A percentile compares a stretch with the other conserved stretches of the same genome.
These are phyloP conservation scores for Torulaspora pretoriensis DNA, from an alignment of 1,139 yeast genomes.

Conservation along the genomic window DNA sequence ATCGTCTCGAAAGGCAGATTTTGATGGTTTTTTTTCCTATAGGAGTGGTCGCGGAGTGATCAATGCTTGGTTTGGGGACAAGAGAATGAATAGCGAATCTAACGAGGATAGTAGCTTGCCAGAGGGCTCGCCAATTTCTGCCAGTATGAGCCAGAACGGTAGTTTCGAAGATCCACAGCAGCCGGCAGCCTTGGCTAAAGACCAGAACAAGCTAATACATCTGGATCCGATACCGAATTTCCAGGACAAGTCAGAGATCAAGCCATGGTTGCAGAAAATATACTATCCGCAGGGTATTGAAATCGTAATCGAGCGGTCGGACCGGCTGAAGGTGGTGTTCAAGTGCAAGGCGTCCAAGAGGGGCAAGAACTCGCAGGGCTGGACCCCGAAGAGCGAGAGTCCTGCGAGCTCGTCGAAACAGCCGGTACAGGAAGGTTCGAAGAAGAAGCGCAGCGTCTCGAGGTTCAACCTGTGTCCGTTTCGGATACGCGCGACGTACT, in stretches of 20 bases:
- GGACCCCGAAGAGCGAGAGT: not conserved
- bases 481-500: slow-evolving; percentile 63
- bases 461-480: slow-evolving; percentile 55
- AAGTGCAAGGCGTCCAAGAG: slow-evolving; percentile 51
- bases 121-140: slow-evolving; percentile 3
- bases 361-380: slow-evolving; percentile 25
- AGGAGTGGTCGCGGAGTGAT: slow-evolving; percentile 1
- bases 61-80: slow-evolving; percentile 1
- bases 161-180: not conserved
- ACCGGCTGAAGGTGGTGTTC: slow-evolving; percentile 62
- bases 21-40: not conserved
- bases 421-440: slow-evolving; percentile 8
- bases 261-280: slow-evolving; percentile 61
- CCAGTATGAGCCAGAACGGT: not conserved
- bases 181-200: slow-evolving; percentile 15
- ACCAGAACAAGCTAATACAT: slow-evolving; percentile 36
- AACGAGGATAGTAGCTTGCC: slow-evolving; percentile 4
- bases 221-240: slow-evolving; percentile 42
- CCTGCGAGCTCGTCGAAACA: not conserved
- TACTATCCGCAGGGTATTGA: slow-evolving; percentile 50
- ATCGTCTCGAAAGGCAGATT: not conserved
- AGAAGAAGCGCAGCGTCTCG: slow-evolving; percentile 35
- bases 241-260: slow-evolving; percentile 47
- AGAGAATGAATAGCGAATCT: slow-evolving; percentile 4
- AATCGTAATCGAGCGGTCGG: slow-evolving; percentile 68